These are phyloP conservation scores for Colletotrichum sp. DNA, from an alignment of 2,329 filamentous ascomycete genomes.

Conservation along the genomic window DNA sequence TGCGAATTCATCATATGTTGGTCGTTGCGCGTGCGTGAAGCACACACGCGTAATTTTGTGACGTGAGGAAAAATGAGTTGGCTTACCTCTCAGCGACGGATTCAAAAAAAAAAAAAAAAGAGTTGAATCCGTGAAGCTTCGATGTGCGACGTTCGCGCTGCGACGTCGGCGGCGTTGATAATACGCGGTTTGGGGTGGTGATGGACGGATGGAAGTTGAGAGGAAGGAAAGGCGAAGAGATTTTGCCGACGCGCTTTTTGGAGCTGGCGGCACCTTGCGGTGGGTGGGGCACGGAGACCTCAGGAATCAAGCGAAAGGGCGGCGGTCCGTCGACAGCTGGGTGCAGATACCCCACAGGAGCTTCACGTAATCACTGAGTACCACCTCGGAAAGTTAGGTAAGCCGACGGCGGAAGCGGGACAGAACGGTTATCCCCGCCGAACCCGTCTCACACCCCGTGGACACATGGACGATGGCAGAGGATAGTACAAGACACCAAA, in stretches of 20 bases:
- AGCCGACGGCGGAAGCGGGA: neutral
- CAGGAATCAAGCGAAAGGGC: neutral
- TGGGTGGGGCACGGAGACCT: neutral
- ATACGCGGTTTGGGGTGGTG: neutral
- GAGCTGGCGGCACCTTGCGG: neutral
- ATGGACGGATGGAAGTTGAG: neutral
- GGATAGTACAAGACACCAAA: neutral
- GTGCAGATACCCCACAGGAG: neutral
- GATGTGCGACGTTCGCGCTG: neutral
- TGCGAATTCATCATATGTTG: conserved; percentile 44
- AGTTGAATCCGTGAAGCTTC: neutral
- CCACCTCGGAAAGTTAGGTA: neutral
- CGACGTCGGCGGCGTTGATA: neutral
- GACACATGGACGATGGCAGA: neutral
- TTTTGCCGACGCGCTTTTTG: neutral
- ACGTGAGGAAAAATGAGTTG: neutral
- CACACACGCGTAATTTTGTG: neutral
- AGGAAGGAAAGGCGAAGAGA: neutral
- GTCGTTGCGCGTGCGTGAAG: neutral
- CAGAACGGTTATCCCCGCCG: neutral
- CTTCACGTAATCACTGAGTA: neutral
- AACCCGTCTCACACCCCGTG: neutral
- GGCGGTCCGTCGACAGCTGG: neutral
- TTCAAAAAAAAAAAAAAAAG: neutral
- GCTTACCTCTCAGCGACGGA: neutral